Conservation (phyloP, 2,329 filamentous ascomycete species). For the Chalara sp. region DNA sequence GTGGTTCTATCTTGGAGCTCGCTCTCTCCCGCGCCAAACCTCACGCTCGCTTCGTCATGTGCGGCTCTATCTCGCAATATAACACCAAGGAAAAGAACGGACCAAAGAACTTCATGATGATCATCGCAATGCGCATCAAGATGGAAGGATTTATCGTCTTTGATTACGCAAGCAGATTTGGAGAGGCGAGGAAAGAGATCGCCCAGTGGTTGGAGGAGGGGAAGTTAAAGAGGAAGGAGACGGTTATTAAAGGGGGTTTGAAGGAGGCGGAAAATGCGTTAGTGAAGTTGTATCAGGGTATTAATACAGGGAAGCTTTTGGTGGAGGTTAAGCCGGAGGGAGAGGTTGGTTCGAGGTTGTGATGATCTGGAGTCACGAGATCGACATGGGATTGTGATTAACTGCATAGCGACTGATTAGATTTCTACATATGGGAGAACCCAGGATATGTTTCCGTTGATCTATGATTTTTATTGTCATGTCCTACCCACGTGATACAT, state of each 20-base stretch:
- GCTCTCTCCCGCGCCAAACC: constrained; percentile 57
- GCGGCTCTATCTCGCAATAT: constrained; percentile 64
- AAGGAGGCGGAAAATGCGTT: constrained; percentile 56
- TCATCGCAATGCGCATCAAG: constrained; percentile 46
- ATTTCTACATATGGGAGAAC: too few relatives aligned
- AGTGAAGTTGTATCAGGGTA: constrained; percentile 57
- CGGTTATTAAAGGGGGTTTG: constrained; percentile 63
- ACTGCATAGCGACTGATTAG: too few relatives aligned
- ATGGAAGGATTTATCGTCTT: constrained; percentile 71
- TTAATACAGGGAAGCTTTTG: constrained; percentile 63
- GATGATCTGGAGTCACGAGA: too few relatives aligned
- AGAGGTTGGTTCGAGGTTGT: too few relatives aligned
- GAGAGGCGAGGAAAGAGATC: constrained; percentile 52
- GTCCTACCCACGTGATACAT: too few relatives aligned
- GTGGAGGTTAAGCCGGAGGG: constrained; percentile 41
- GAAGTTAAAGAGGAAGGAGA: constrained; percentile 65
- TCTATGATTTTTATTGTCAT: too few relatives aligned
- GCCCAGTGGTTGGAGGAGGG: constrained; percentile 64
- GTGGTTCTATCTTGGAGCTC: constrained; percentile 63
- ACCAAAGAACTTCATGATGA: constrained; percentile 47
- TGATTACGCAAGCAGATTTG: constrained; percentile 55
- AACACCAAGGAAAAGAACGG: constrained; percentile 51
- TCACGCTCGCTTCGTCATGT: constrained; percentile 62
- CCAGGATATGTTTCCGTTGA: too few relatives aligned
- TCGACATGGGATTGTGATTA: too few relatives aligned